phyloP scores from a whole-genome alignment of 129 eudicot species.

The Flaveria ramosissima region DNA sequence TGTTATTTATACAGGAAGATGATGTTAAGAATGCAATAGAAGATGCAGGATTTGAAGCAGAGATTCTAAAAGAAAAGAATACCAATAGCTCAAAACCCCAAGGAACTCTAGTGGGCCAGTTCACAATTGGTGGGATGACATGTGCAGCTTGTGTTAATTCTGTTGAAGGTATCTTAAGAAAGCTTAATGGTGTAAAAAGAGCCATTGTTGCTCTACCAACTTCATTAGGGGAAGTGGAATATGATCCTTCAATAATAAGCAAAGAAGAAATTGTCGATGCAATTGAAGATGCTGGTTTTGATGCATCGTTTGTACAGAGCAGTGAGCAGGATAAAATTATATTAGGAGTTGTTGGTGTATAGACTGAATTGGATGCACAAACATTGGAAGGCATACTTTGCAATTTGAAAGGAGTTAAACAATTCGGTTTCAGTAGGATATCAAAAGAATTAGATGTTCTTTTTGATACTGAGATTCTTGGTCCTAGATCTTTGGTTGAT shows the following conservation, averaged over 20 bases:
- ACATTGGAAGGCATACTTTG: slow-evolving; percentile 69
- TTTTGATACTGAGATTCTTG: slow-evolving; percentile 82
- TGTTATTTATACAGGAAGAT: slow-evolving; percentile 65
- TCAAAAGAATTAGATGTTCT: slow-evolving; percentile 67
- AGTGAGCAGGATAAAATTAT: slow-evolving; percentile 79
- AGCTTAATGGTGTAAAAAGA: slow-evolving; percentile 80
- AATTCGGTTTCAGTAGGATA: slow-evolving; percentile 53
- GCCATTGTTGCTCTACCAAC: slow-evolving; percentile 88
- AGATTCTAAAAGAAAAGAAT: slow-evolving; percentile 61
- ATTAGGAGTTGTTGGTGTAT: slow-evolving; percentile 63
- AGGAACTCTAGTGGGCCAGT: slow-evolving; percentile 72
- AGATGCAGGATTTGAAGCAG: slow-evolving; percentile 99
- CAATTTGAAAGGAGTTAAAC: slow-evolving; percentile 74
- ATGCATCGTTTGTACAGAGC: slow-evolving; percentile 92
- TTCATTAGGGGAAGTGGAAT: slow-evolving; percentile 94
- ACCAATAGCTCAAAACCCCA: slow-evolving; percentile 39
- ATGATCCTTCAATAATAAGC: slow-evolving; percentile 65
- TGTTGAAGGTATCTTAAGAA: slow-evolving; percentile 85
- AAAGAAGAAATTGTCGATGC: slow-evolving; percentile 82
- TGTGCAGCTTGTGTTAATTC: slow-evolving; percentile 97
- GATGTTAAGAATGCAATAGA: slow-evolving; percentile 89
- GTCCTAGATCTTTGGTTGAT: slow-evolving; percentile 79
- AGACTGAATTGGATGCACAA: slow-evolving; percentile 63
- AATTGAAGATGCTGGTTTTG: slow-evolving; percentile 99
- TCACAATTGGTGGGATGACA: slow-evolving; percentile 97